Base-by-base conservation (phyloP, 352 stramenopile genomes). In the Ophiocytium majus region DNA sequence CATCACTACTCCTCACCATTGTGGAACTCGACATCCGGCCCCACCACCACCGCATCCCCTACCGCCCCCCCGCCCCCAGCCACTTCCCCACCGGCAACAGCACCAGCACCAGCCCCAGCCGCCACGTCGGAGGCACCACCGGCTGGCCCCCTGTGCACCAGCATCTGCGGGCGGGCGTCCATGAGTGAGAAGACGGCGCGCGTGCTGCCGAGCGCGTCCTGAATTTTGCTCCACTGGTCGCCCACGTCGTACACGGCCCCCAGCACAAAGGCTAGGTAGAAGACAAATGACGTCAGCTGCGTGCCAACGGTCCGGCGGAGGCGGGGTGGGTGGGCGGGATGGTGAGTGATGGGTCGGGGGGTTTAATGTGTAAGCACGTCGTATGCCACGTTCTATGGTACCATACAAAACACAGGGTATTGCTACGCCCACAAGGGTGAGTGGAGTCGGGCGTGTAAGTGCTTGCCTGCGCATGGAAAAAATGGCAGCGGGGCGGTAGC, bases 211-310 rank as follows among this genome's bases (percentile, higher is more conserved):
- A 86, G 63, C 23, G 82, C 82, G 19, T 86, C 82, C 79, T 86
- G 82, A 19, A 86, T 86, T 74, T 86, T 50, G 17, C 19, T 19
- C 63, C 23, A 17, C 82, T 86, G 85, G 43, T 86, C 85, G 9
- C 85, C 85, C 0, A 89, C 80, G 49, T 89, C 85, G 35, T 86
- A 89, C 23, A 71, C 81, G 28, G 85, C 75, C 0, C 35, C 63
- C 28, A 71, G 66, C 23, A 89, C 85, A 84, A 89, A 89, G 36
- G 82, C 82, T 0, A 74, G 80, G 43, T 89, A 89, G 79, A 85
- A 89, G 31, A 89, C 63, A 79, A 89, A 89, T 17, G 85, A 81
- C 23, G 81, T 86, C 23, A 89, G 34, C 34, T 83, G 57, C 76
- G 81, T 74, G 32, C 85, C n/a, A n/a, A n/a, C n/a, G n/a, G n/a